A percentile compares a stretch with the other conserved stretches of the same genome.
phyloP scores from a whole-genome alignment of 768 basidiomycete genomes.

The Brasilioporus rufonigricans region DNA sequence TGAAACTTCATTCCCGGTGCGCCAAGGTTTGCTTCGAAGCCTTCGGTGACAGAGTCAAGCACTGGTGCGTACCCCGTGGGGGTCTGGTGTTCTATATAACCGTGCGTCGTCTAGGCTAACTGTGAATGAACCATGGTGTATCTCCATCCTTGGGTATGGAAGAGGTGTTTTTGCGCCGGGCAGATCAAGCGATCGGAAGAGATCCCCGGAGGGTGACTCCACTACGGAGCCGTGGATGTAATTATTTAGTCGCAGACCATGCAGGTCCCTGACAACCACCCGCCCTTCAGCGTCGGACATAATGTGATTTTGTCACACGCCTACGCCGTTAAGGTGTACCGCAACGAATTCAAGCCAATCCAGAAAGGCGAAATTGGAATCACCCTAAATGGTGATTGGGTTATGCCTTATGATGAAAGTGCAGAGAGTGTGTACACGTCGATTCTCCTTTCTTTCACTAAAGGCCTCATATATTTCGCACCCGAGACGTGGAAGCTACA shows the following conservation, averaged over 20 bases:
- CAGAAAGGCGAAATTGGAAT: conserved; percentile 74
- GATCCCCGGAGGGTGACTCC: conserved; percentile 60
- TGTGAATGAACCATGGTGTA: conserved; percentile 75
- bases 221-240: conserved; percentile 66
- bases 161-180: conserved; percentile 72
- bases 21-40: conserved; percentile 64
- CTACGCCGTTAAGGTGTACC: conserved; percentile 61
- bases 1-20: too few relatives aligned
- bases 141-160: conserved; percentile 68
- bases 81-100: conserved; percentile 12
- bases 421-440: conserved; percentile 50
- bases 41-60: conserved; percentile 74
- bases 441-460: neutral
- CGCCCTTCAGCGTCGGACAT: conserved; percentile 55
- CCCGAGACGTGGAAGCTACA: conserved; percentile 60
- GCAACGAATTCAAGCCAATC: conserved; percentile 57
- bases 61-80: conserved; percentile 46
- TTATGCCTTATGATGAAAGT: conserved; percentile 44
- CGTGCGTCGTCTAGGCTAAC: conserved; percentile 50
- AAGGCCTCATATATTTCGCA: too few relatives aligned
- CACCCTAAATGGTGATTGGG: conserved; percentile 52
- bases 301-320: conserved; percentile 69
- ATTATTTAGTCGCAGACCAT: conserved; percentile 16
- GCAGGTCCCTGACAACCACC: conserved; percentile 7
- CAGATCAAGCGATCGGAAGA: conserved; percentile 59